Base-by-base conservation (phyloP, 2,329 filamentous ascomycete genomes). In the Fusarium sp. region DNA sequence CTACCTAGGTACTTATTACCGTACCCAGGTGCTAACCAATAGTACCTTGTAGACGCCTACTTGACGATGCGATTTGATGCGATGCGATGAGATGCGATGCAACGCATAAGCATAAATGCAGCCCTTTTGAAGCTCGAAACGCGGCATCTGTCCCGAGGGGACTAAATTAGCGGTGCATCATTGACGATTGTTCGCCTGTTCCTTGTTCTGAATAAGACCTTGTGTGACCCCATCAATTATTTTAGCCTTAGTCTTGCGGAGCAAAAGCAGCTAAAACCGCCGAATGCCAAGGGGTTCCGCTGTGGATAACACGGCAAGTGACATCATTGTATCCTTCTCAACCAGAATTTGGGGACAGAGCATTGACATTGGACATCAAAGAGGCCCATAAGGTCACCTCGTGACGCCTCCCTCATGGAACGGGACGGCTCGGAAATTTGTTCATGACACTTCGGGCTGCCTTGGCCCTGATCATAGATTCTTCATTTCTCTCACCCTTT, bases 131-230 rank as follows among this genome's bases (percentile, higher is more conserved):
- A n/a, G 44, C 30, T 36, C 36, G 24, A 50, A 28, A 34, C 30
- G n/a, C 41, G 59, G 66, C 66, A 70, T 41, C 30, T n/a, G 20
- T 54, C 26, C 67, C 66, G 45, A 71, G 28, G 38, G 18, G 26
- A 32, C 47, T 67, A 56, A 55, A 38, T 64, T 73, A 73, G 69
- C 47, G 71, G 71, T 39, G 32, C 41, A 74, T 73, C 71, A 73
- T 73, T 45, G 62, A 64, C 42, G 62, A 73, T 68, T 56, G 20
- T 41, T 41, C 24, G 44, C 41, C 66, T 64, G 67, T 72, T 68
- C 58, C 71, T 50, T 74, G 71, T 28, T 51, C 57, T 34, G 41
- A 65, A 44, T 32, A 26, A 70, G 41, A 64, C 57, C 34, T 28
- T n/a, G 17, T 24, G 45, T 30, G 36, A 44, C 57, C 51, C 64